Conservation (phyloP, 108 stramenopile species). For the Cyclotella kingstonii region DNA sequence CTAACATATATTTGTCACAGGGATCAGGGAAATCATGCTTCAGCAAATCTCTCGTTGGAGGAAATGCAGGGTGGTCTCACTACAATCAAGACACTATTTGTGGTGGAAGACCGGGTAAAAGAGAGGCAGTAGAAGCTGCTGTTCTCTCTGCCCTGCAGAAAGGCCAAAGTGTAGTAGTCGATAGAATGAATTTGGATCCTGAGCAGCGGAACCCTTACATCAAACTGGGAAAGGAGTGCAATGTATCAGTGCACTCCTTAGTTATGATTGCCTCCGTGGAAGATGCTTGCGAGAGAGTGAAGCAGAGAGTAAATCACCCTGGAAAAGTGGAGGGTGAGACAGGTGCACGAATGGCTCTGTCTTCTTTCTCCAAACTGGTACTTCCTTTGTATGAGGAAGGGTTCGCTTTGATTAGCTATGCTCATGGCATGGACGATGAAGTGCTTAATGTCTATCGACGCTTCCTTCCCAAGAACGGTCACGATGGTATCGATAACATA, state of each 20-base stretch:
- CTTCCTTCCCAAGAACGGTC: not conserved
- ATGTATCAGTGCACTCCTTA: conserved; percentile 59
- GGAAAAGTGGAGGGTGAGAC: conserved; percentile 66
- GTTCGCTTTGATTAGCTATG: conserved; percentile 48
- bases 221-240: conserved; percentile 35
- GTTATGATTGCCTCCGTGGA: conserved; percentile 53
- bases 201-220: conserved; percentile 58
- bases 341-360: conserved; percentile 54
- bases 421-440: conserved; percentile 21
- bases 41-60: conserved; percentile 41
- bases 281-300: conserved; percentile 56
- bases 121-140: conserved; percentile 62
- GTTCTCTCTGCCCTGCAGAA: conserved; percentile 38
- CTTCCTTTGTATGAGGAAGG: conserved; percentile 68
- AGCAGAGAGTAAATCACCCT: conserved; percentile 67
- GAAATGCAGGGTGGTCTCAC: conserved; percentile 49
- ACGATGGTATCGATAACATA: not conserved
- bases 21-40: conserved; percentile 79
- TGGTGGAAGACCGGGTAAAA: conserved; percentile 72
- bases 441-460: conserved; percentile 15
- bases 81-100: conserved; percentile 80
- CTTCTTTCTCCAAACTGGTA: conserved; percentile 41
- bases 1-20: too few species aligned
- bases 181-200: conserved; percentile 79
- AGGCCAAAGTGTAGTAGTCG: conserved; percentile 61